Base-by-base conservation (phyloP, 2,329 filamentous ascomycete species). In the Paecilomyces formosus region DNA sequence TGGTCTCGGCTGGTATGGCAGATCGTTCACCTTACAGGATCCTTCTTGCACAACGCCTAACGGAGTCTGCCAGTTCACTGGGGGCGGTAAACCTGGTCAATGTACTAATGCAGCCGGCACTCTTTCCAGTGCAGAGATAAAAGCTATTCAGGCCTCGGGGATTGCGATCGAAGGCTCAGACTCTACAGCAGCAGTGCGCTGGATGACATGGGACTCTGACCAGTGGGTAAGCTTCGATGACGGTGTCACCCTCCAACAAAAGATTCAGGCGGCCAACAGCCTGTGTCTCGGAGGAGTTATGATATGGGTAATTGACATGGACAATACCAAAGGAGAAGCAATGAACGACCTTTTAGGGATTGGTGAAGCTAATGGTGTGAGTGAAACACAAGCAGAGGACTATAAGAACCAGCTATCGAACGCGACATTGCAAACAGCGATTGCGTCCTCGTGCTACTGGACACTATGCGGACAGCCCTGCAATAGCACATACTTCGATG, bases 1-100 rank as follows among this genome's bases (percentile, higher is more conserved):
- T 15, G 70, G 72, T 0, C 55, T 68, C n/a, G 70, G 64, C 2
- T 72, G 64, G 53, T 72, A 72, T 45, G 70, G 70, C 1, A 63
- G 68, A 1, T 63, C 62, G 12, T 68, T 68, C 52, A 63, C 60
- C 3, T 57, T 69, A 2, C 28, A 58, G 3, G 64, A 68, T 51
- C 58, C 56, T 3, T 67, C 31, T 26, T 72, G 74, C 33, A 67
- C 59, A 3, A 4, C 3, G 3, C 30, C 30, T 11, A 31, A 26
- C 5, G 24, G 30, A 11, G 7, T 31, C 2, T 31, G 30, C 8
- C 30, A 26, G 5, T 31, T 31, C 30, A 31, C 7, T 8, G 2
- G 8, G 6, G 30, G 30, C 2, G 22, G 50, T 1, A 52, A 52
- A 11, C 9, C 50, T 26, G 50, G 50, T 2, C 3, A 6, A 2